phyloP scores from a whole-genome alignment of 2,329 filamentous ascomycete species.

The Zalaria sp. region DNA sequence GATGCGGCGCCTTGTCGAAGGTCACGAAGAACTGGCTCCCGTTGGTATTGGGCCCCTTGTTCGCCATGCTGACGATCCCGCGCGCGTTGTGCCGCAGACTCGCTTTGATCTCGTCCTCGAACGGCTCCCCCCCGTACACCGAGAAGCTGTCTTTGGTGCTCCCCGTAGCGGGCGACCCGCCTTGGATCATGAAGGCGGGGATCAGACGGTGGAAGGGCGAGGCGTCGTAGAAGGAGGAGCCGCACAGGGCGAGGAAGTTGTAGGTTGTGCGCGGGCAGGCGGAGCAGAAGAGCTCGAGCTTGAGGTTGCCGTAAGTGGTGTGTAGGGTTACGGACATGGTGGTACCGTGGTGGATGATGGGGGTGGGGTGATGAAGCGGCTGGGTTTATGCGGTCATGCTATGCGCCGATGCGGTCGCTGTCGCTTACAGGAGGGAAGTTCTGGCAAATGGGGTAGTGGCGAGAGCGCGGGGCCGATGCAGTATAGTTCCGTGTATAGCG shows the following conservation, averaged over 20 bases:
- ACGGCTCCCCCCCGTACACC: constrained; percentile 54
- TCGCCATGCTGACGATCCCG: constrained; percentile 89
- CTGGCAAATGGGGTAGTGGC: too few relatives aligned
- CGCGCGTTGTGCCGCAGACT: constrained; percentile 79
- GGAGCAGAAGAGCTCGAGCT: constrained; percentile 93
- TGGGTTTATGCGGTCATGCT: too few relatives aligned
- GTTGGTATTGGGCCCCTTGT: constrained; percentile 84
- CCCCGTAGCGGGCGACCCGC: constrained; percentile 41
- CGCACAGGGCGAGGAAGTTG: constrained; percentile 82
- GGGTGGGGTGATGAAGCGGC: too few relatives aligned
- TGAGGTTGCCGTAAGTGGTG: constrained; percentile 79
- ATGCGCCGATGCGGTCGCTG: too few relatives aligned
- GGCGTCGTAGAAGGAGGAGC: constrained; percentile 59
- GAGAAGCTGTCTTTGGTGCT: constrained; percentile 37
- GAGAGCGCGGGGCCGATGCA: too few relatives aligned
- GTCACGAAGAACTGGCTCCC: constrained; percentile 79
- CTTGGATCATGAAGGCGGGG: constrained; percentile 68
- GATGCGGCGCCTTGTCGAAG: constrained; percentile 62
- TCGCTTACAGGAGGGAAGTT: too few relatives aligned
- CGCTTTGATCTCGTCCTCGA: constrained; percentile 69
- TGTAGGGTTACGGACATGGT: constrained; percentile 50
- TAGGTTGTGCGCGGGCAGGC: constrained; percentile 80
- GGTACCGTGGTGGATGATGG: too few relatives aligned
- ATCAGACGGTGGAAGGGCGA: constrained; percentile 73
- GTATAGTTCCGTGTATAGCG: neutral